Evolutionary conservation across 2,329 filamentous ascomycete species (phyloP).

Genomic region (Sporothrix brunneoviolacea): DNA sequence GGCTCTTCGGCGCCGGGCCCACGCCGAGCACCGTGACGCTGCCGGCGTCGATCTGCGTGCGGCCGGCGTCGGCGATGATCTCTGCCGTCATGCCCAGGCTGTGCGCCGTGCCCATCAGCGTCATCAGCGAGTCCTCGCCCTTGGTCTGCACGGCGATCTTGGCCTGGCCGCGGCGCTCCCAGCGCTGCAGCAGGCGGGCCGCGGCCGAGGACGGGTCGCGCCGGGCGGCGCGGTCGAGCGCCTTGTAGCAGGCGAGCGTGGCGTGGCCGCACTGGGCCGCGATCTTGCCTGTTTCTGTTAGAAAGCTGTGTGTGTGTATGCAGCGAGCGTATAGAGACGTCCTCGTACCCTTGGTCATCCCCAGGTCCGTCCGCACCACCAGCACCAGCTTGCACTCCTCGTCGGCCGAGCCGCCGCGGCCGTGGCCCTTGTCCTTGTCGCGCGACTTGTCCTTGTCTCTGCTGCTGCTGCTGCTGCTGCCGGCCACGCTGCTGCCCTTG

Average conservation of each 20-base stretch:
- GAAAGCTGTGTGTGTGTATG: neutral
- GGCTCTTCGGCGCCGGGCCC: conserved; percentile 72
- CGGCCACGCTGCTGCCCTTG: conserved; percentile 23
- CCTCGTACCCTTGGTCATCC: conserved; percentile 86
- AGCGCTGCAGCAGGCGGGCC: conserved; percentile 64
- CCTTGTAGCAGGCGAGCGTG: conserved; percentile 96
- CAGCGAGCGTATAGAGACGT: neutral
- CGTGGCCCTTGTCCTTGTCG: conserved; percentile 34
- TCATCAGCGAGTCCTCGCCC: conserved; percentile 73
- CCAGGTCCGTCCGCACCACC: conserved; percentile 86
- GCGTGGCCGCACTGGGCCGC: conserved; percentile 92
- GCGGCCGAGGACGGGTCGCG: conserved; percentile 45
- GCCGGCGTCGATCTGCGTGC: conserved; percentile 91
- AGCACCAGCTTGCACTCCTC: conserved; percentile 95
- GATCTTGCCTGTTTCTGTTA: conserved; percentile 70
- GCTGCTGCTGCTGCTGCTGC: conserved; percentile 22
- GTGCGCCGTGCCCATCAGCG: conserved; percentile 68
- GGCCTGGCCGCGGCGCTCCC: conserved; percentile 81
- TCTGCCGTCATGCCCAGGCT: conserved; percentile 81
- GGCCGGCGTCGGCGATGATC: conserved; percentile 89
- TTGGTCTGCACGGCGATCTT: conserved; percentile 91
- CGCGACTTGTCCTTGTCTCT: conserved; percentile 34
- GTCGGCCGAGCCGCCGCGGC: conserved; percentile 29
- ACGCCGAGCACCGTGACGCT: conserved; percentile 89
- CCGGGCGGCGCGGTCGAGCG: conserved; percentile 52